Evolutionary conservation across 2,329 filamentous ascomycete species (phyloP), one percentile per base, ranked within the genome.

Genomic region (Colletotrichum sp.): DNA sequence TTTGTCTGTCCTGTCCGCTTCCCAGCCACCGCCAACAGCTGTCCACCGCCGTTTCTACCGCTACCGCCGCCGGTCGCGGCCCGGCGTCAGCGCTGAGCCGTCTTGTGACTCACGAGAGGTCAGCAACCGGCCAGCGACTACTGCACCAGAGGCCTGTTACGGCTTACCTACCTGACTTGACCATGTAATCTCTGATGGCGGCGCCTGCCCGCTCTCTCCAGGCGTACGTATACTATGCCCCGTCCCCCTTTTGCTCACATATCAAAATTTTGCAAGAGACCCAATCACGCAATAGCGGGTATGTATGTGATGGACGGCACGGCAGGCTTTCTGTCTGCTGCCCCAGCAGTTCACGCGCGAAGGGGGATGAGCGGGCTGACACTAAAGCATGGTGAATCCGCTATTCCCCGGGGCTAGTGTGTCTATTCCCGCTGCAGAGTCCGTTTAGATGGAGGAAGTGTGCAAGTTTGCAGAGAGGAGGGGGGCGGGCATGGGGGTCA

Each of bases 281-380:
- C 74, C 70, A 69, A 69, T 74, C 74, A 76, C 70, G 70, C 70
- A 69, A 74, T 74, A 69, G 70, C 70, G 74, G 70, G 48, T 69
- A 74, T 69, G 74, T 60, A 30, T 52, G 43, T 52, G 43, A 21
- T 69, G 68, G 74, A 36, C 70, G 61, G 61, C 61, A 43, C 9
- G 24, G n/a, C 43, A 52, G 43, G 43, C 43, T 52, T 48, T 48
- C 43, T 48, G 43, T 48, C 43, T 48, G 18, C 0, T 16, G 30
- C 61, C 61, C 61, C 61, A 64, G 61, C 32, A 64, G 61, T 64
- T 64, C 61, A 26, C 61, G 61, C 61, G 59, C 14, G 59, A 2
- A 39, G 61, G 24, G 59, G 28, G 59, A 28, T 1, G 55, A 14
- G 8, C 21, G 55, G 55, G 26, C 26, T 18, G 28, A 32, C 28